Base-by-base conservation (phyloP, 192 early-diverging fungal species). In the Coemansia pectinata region DNA sequence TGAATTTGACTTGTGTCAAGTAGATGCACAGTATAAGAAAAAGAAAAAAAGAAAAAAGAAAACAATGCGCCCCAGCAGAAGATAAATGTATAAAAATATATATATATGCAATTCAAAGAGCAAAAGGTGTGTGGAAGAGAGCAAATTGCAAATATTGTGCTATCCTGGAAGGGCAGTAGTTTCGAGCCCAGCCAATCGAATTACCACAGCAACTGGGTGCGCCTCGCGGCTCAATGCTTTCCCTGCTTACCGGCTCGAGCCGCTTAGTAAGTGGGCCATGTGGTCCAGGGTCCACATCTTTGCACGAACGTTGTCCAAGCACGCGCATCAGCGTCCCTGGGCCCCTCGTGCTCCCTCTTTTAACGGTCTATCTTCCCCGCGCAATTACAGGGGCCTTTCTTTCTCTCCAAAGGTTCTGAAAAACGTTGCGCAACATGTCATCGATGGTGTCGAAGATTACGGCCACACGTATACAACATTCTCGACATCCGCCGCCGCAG, bases 171-270 rank as follows among this genome's bases (percentile, higher is more conserved):
- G 25, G 33, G 33, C 33, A 63, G 41, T 21, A 63, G 40, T 42
- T 42, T n/a, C 62, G 19, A 63, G 23, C 47, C 47, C 47, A 31
- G 29, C 55, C 25, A 58, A 55, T 55, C 53, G 27, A 55, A 25
- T 55, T 25, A 29, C 12, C 53, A 55, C 53, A 55, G 25, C 53
- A 31, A 19, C 53, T 10, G 15, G 11, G 11, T 41, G 40, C 40
- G 0, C 1, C 40, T 41, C 40, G 14, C 27, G 53, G 53, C 27
- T 55, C 29, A 31, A 34, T n/a, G 31, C 55, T 7, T 29, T 31
- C 9, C 14, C 10, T 14, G 27, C 27, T 11, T 17, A 14, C 27
- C 53, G 53, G 27, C 53, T 55, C 53, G 53, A 55, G 53, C 53
- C 53, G 53, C 53, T 15, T 55, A 10, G 12, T 55, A 7, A 8